phyloP scores from a whole-genome alignment of 2,329 filamentous ascomycete genomes.

The Sarocladium strictum region DNA sequence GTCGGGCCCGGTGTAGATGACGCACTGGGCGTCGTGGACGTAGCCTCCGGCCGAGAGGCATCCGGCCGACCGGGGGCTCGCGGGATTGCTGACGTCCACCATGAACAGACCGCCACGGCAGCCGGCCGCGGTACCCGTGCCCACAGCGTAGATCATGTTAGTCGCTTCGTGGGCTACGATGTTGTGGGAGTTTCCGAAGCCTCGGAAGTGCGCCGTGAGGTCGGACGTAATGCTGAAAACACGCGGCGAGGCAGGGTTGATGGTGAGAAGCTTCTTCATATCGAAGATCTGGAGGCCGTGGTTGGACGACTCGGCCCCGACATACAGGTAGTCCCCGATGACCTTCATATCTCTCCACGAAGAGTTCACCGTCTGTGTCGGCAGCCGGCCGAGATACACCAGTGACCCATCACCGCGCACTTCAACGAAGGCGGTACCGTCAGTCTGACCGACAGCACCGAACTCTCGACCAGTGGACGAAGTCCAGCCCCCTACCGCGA shows the following conservation, averaged over 20 bases:
- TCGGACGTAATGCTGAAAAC: slow-evolving; percentile 24
- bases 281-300: slow-evolving; percentile 61
- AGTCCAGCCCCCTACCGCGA: slow-evolving; percentile 11
- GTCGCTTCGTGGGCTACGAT: slow-evolving; percentile 32
- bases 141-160: slow-evolving; percentile 37
- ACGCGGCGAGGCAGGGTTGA: slow-evolving; percentile 31
- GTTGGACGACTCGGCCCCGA: slow-evolving; percentile 34
- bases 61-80: slow-evolving; percentile 42
- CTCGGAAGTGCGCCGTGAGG: slow-evolving; percentile 26
- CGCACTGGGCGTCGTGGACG: slow-evolving; percentile 46
- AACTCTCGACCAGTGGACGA: slow-evolving; percentile 36
- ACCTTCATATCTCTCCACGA: slow-evolving; percentile 37
- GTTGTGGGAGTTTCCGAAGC: slow-evolving; percentile 31
- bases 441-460: slow-evolving; percentile 36
- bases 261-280: slow-evolving; percentile 44
- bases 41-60: slow-evolving; percentile 45
- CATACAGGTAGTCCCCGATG: slow-evolving; percentile 27
- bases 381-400: slow-evolving; percentile 37
- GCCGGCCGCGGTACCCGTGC: slow-evolving; percentile 27
- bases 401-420: slow-evolving; percentile 34
- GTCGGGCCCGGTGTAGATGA: slow-evolving; percentile 46
- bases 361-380: slow-evolving; percentile 29
- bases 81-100: slow-evolving; percentile 46
- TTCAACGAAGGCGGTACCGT: slow-evolving; percentile 42
- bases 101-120: slow-evolving; percentile 47